Conservation (phyloP, 2,329 filamentous ascomycete species). For the Penicillium fuscoglaucum region DNA sequence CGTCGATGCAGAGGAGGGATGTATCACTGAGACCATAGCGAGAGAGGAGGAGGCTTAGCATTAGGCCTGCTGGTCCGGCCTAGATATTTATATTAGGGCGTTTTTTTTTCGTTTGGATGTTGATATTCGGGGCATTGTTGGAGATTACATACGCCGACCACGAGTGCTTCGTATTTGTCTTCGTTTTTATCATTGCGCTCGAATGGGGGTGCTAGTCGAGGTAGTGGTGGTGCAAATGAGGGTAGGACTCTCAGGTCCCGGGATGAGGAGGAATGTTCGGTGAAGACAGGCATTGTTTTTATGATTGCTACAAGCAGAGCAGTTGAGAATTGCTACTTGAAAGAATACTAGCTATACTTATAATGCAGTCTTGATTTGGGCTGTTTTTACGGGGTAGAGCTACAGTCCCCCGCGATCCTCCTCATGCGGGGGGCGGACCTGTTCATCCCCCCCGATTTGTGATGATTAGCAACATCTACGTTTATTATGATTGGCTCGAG, state of each 20-base stretch:
- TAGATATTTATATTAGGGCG: neutral
- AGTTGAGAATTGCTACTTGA: neutral
- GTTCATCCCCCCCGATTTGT: neutral
- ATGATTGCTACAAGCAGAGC: neutral
- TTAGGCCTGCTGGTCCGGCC: slow-evolving; percentile 46
- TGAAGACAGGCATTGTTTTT: slow-evolving; percentile 40
- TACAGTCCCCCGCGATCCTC: neutral
- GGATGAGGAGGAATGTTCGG: slow-evolving; percentile 34
- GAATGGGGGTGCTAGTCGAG: slow-evolving; percentile 31
- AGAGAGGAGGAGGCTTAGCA: slow-evolving; percentile 44
- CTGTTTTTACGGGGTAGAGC: neutral
- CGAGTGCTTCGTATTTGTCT: slow-evolving; percentile 44
- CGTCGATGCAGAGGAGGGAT: slow-evolving; percentile 45
- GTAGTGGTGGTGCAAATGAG: slow-evolving; percentile 40
- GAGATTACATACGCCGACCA: slow-evolving; percentile 32
- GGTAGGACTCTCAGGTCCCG: slow-evolving; percentile 41
- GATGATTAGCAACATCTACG: neutral
- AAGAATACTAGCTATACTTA: neutral
- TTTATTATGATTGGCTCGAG: neutral
- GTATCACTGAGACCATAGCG: slow-evolving; percentile 44
- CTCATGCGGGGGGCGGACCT: neutral
- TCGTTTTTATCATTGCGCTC: slow-evolving; percentile 10
- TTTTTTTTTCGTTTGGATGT: neutral
- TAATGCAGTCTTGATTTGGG: neutral
- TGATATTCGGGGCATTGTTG: neutral